phyloP scores from a whole-genome alignment of 179 eudicot species.

The Carnegiea gigantea region DNA sequence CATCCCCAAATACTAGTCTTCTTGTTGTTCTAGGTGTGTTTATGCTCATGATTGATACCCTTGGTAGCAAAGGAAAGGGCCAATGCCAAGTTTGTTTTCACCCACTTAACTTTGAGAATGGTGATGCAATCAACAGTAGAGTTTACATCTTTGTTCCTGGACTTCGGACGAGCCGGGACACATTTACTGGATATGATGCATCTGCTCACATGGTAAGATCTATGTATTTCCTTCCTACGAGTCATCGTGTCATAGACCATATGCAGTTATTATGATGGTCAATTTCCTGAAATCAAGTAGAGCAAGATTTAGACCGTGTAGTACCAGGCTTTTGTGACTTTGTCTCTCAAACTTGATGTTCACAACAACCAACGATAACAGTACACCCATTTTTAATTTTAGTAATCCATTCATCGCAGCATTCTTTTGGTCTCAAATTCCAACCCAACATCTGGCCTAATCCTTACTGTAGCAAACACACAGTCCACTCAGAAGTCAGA shows the following conservation, averaged over 20 bases:
- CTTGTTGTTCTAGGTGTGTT: conserved; percentile 64
- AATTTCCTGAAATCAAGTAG: no score
- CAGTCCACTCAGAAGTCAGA: no score
- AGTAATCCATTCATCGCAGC: no score
- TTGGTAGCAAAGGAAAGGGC: conserved; percentile 71
- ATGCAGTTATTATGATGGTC: no score
- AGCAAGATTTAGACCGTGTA: no score
- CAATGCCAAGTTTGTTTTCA: conserved; percentile 78
- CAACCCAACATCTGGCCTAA: no score
- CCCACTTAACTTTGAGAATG: conserved; percentile 79
- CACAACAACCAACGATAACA: no score
- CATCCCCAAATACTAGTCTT: neutral
- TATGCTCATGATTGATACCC: conserved; percentile 85
- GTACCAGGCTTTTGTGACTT: no score
- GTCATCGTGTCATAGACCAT: no score
- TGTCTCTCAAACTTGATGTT: no score
- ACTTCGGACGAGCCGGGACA: conserved; percentile 89
- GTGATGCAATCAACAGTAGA: conserved; percentile 53
- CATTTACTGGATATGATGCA: conserved; percentile 87
- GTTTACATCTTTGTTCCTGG: conserved; percentile 78
- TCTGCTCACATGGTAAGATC: conserved; percentile 81
- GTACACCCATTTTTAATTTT: no score
- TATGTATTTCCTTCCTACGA: conserved; percentile 10
- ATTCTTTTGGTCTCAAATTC: no score
- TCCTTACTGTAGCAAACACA: neutral